phyloP scores from a whole-genome alignment of 2,329 filamentous ascomycete species.

The Massarina eburnea region DNA sequence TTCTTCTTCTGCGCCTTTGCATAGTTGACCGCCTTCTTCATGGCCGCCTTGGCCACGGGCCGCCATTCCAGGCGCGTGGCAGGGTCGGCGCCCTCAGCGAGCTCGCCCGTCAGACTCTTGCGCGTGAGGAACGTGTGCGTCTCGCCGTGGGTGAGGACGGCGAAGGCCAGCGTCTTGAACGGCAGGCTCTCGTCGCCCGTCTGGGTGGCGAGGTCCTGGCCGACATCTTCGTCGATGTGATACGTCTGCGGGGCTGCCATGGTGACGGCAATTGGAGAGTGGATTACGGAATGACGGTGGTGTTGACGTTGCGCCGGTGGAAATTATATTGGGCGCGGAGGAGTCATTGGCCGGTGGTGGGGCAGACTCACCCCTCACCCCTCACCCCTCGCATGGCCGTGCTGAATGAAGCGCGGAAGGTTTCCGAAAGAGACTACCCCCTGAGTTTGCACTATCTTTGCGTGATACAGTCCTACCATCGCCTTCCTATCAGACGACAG shows the following conservation, averaged over 20 bases:
- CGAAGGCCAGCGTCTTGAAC: slow-evolving; percentile 79
- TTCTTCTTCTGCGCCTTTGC: slow-evolving; percentile 82
- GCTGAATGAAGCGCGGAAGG: slow-evolving; percentile 29
- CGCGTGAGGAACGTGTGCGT: slow-evolving; percentile 67
- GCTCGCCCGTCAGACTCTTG: slow-evolving; percentile 50
- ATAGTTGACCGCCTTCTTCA: slow-evolving; percentile 80
- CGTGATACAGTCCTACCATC: neutral
- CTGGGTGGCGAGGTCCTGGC: slow-evolving; percentile 66
- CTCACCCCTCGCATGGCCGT: slow-evolving; percentile 20
- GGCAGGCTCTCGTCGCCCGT: slow-evolving; percentile 72
- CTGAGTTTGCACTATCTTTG: neutral
- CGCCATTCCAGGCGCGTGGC: slow-evolving; percentile 72
- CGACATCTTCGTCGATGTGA: slow-evolving; percentile 81
- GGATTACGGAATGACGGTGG: slow-evolving; percentile 2
- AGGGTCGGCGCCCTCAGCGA: slow-evolving; percentile 56
- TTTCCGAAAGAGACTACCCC: slow-evolving; percentile 16
- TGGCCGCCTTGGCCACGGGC: slow-evolving; percentile 76
- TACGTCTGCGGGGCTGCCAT: slow-evolving; percentile 54
- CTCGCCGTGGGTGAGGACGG: slow-evolving; percentile 71
- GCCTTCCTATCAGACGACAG: slow-evolving; percentile 1
- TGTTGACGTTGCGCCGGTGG: slow-evolving; percentile 9
- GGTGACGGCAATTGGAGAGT: slow-evolving; percentile 34
- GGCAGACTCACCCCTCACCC: slow-evolving; percentile 19
- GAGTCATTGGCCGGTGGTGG: slow-evolving; percentile 22
- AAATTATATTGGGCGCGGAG: slow-evolving; percentile 29